These are phyloP conservation scores for Cucurbitaria berberidis DNA, from an alignment of 2,329 filamentous ascomycete genomes.

Conservation along the genomic window DNA sequence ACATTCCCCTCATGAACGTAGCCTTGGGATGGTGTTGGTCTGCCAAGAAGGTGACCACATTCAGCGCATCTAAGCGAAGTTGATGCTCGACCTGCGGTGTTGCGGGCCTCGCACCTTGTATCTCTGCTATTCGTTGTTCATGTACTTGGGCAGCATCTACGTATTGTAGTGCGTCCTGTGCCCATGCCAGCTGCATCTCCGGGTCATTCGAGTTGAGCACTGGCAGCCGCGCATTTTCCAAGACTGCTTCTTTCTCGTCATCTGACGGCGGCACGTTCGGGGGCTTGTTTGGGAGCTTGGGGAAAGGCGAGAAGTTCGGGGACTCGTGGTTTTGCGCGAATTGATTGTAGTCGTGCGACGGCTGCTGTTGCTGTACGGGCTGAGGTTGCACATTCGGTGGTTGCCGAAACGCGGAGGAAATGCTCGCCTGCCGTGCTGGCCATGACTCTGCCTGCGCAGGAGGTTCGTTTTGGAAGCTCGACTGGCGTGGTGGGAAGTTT, in stretches of 20 bases:
- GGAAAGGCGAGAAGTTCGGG: constrained; percentile 90
- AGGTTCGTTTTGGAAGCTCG: constrained; percentile 39
- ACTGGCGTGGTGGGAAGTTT: constrained; percentile 39
- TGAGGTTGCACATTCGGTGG: constrained; percentile 45
- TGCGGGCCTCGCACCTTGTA: constrained; percentile 67
- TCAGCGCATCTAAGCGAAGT: constrained; percentile 84
- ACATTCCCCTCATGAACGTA: constrained; percentile 92
- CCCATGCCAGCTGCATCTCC: constrained; percentile 96
- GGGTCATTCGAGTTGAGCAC: constrained; percentile 94
- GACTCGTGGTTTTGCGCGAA: constrained; percentile 56
- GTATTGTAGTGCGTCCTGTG: constrained; percentile 87
- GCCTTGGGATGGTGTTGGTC: constrained; percentile 93
- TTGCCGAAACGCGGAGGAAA: constrained; percentile 46
- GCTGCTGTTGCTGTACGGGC: constrained; percentile 30
- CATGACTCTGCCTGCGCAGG: constrained; percentile 31
- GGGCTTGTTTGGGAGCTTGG: constrained; percentile 76
- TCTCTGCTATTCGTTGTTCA: constrained; percentile 68
- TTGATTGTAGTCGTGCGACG: constrained; percentile 48
- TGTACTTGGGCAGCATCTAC: constrained; percentile 84
- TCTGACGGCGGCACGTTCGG: constrained; percentile 92
- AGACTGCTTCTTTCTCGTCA: constrained; percentile 87
- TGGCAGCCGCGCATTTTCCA: constrained; percentile 81
- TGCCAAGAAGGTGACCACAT: constrained; percentile 87
- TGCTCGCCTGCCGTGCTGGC: constrained; percentile 43
- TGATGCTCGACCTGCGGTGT: constrained; percentile 91